A percentile compares a stretch with the other conserved stretches of the same genome.
Evolutionary conservation across 495 filamentous ascomycete genomes (phyloP).

Genomic region (Penicillium canariense): DNA sequence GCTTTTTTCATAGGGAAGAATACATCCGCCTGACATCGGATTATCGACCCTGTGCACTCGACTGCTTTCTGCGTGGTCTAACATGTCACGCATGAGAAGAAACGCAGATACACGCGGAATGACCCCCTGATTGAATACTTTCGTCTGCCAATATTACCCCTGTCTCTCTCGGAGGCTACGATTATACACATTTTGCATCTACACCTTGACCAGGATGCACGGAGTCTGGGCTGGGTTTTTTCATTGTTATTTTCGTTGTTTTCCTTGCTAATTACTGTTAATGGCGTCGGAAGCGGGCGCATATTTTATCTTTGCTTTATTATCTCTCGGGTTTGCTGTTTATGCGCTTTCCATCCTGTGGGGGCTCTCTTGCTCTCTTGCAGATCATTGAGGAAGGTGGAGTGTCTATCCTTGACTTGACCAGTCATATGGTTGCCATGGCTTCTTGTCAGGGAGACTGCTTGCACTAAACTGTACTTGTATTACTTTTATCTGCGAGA

Average conservation of each 20-base stretch:
- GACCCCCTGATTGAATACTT: slow-evolving; percentile 12
- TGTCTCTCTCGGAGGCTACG: slow-evolving; percentile 5
- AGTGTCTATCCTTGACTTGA: slow-evolving; percentile 1
- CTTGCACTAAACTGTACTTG: slow-evolving; percentile 15
- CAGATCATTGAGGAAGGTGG: slow-evolving; percentile 5
- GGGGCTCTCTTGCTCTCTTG: slow-evolving; percentile 8
- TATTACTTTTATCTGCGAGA: slow-evolving; percentile 3
- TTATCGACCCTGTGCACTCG: neutral
- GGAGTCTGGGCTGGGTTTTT: slow-evolving; percentile 14
- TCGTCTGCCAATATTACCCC: slow-evolving; percentile 17
- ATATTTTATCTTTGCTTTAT: slow-evolving; percentile 4
- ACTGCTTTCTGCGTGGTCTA: neutral
- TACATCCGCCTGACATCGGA: neutral
- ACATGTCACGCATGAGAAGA: neutral
- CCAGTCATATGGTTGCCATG: too few relatives aligned
- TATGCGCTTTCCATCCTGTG: neutral
- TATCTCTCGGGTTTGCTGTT: neutral
- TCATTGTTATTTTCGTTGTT: neutral
- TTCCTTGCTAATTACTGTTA: slow-evolving; percentile 1
- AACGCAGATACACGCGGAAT: slow-evolving; percentile 12
- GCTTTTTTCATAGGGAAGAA: neutral
- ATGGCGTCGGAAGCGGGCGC: slow-evolving; percentile 13
- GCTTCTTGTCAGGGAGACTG: neutral
- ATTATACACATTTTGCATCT: slow-evolving; percentile 14
- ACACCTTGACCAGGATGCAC: slow-evolving; percentile 3